Evolutionary conservation across 495 filamentous ascomycete species (phyloP).

Genomic region (Hapsidospora chrysogenum): DNA sequence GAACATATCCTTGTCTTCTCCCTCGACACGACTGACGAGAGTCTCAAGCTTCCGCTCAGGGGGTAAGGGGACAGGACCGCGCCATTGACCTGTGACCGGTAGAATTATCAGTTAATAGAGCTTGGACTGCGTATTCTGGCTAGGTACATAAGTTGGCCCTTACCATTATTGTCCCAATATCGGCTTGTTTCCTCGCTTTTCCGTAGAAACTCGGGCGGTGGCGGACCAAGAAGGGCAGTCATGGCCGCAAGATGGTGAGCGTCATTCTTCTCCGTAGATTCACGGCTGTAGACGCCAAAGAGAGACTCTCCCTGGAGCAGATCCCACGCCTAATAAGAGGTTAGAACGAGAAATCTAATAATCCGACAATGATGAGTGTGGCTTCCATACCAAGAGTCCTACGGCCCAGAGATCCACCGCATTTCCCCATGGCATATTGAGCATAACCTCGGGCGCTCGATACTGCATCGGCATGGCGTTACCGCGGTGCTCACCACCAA

Average conservation of each 20-base stretch:
- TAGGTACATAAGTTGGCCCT: too few relatives aligned
- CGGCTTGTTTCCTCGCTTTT: neutral
- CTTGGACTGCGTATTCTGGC: neutral
- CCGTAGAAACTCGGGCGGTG: constrained; percentile 6
- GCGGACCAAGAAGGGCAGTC: constrained; percentile 15
- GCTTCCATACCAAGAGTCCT: constrained; percentile 6
- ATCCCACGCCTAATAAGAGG: constrained; percentile 21
- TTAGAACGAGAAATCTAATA: neutral
- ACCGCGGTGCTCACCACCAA: constrained; percentile 1
- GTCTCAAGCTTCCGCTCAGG: too few relatives aligned
- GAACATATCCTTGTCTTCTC: constrained; percentile 6
- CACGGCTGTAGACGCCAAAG: constrained; percentile 5
- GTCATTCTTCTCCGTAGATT: constrained; percentile 5
- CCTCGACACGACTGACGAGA: too few relatives aligned
- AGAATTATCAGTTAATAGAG: neutral
- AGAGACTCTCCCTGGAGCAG: constrained; percentile 12
- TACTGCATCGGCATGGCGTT: constrained; percentile 6
- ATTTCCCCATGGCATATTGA: constrained; percentile 7
- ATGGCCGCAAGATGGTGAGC: constrained; percentile 17
- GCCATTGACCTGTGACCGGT: neutral
- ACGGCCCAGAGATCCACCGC: constrained; percentile 10
- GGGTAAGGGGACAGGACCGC: neutral
- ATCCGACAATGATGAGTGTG: neutral
- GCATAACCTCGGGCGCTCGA: constrained; percentile 7
- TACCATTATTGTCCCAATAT: neutral